These are phyloP conservation scores for Microbotryomycetes sp. DNA, from an alignment of 1,284 basidiomycete genomes.

Conservation along the genomic window DNA sequence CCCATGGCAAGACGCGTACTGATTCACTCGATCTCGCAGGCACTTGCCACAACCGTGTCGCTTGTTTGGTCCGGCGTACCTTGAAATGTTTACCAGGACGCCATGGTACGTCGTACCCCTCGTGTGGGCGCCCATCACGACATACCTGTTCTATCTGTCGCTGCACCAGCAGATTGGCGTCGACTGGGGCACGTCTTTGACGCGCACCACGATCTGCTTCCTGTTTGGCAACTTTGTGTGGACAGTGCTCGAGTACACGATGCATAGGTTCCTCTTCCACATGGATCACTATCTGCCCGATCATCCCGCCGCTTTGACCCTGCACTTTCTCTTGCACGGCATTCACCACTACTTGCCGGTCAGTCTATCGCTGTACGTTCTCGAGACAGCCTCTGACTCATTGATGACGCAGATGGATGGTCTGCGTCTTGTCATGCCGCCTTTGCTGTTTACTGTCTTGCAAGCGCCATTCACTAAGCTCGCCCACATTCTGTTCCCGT, in stretches of 20 bases:
- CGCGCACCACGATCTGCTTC: slow-evolving; percentile 51
- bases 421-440: slow-evolving; percentile 94
- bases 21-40: slow-evolving; percentile 41
- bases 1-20: background rate
- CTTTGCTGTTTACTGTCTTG: slow-evolving; percentile 68
- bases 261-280: slow-evolving; percentile 98
- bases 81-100: slow-evolving; percentile 85
- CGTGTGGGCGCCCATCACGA: slow-evolving; percentile 83
- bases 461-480: slow-evolving; percentile 84
- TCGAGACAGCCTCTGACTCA: background rate
- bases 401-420: slow-evolving; percentile 43
- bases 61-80: slow-evolving; percentile 71
- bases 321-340: slow-evolving; percentile 93
- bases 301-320: slow-evolving; percentile 62
- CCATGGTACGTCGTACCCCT: slow-evolving; percentile 91
- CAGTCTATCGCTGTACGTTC: slow-evolving; percentile 35
- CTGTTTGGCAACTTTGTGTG: slow-evolving; percentile 78
- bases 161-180: slow-evolving; percentile 66
- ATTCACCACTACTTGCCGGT: slow-evolving; percentile 95
- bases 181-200: slow-evolving; percentile 33
- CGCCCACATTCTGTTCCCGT: slow-evolving; percentile 75
- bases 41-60: slow-evolving; percentile 80
- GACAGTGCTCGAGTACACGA: slow-evolving; percentile 83
- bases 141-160: slow-evolving; percentile 71
- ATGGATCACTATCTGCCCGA: slow-evolving; percentile 87